Percentiles rank a stretch among this genome's conserved stretches.
Evolutionary conservation across 1,139 yeast genomes (phyloP).

Genomic region (Candida sanyaensis): DNA sequence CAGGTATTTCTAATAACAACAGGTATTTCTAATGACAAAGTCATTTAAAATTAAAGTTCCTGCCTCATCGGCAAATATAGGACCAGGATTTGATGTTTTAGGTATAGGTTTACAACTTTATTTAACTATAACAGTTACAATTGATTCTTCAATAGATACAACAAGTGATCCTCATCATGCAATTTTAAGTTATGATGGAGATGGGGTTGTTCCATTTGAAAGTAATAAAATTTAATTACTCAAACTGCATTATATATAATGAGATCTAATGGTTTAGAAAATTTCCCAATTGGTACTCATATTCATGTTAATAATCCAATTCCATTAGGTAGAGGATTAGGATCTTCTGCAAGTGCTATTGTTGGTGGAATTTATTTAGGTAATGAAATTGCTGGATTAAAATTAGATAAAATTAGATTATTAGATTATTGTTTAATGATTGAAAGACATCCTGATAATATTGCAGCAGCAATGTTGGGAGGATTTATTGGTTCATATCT

Average conservation of each 20-base stretch:
- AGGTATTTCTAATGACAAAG: background rate
- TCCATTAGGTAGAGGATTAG: slow-evolving; percentile 95
- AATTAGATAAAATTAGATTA: slow-evolving; percentile 75
- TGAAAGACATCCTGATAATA: slow-evolving; percentile 97
- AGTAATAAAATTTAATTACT: slow-evolving; percentile 85
- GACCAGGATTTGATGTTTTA: slow-evolving; percentile 96
- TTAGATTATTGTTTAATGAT: slow-evolving; percentile 94
- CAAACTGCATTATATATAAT: slow-evolving; percentile 89
- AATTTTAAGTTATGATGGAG: slow-evolving; percentile 66
- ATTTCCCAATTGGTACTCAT: slow-evolving; percentile 84
- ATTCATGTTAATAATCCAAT: slow-evolving; percentile 85
- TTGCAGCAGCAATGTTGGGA: slow-evolving; percentile 98
- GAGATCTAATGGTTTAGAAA: slow-evolving; percentile 72
- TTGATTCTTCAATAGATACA: slow-evolving; percentile 56
- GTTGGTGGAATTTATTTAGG: slow-evolving; percentile 97
- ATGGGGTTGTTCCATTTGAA: slow-evolving; percentile 80
- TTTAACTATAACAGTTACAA: slow-evolving; percentile 65
- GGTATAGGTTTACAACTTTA: slow-evolving; percentile 84
- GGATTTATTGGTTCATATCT: slow-evolving; percentile 96
- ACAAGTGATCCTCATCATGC: slow-evolving; percentile 69
- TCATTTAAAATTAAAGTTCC: slow-evolving; percentile 72
- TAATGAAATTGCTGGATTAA: slow-evolving; percentile 75
- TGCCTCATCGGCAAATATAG: slow-evolving; percentile 96
- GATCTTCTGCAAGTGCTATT: slow-evolving; percentile 98
- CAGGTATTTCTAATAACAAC: too few species aligned